phyloP scores from a whole-genome alignment of 2,329 filamentous ascomycete species.

The Neocatenulostroma microsporum region DNA sequence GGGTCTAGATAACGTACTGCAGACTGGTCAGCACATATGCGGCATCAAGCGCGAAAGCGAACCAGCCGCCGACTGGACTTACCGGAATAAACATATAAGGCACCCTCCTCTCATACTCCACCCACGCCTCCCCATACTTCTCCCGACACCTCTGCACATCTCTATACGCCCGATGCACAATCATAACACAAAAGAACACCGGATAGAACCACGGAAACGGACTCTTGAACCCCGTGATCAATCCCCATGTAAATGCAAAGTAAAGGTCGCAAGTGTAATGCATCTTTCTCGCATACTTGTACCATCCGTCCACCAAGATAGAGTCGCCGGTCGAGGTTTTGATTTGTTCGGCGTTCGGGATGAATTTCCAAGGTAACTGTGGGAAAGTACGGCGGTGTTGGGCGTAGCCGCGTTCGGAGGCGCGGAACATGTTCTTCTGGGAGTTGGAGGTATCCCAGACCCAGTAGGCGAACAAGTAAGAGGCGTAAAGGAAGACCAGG shows the following conservation, averaged over 20 bases:
- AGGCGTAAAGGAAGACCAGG: conserved; percentile 55
- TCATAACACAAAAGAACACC: conserved; percentile 72
- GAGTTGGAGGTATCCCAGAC: conserved; percentile 88
- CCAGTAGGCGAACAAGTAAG: conserved; percentile 81
- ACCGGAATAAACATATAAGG: conserved; percentile 77
- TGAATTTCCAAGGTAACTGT: conserved; percentile 77
- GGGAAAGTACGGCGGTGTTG: conserved; percentile 74
- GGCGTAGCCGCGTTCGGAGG: conserved; percentile 64
- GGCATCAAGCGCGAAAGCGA: no score
- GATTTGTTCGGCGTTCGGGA: conserved; percentile 75
- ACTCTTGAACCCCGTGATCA: conserved; percentile 72
- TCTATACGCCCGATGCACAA: conserved; percentile 65
- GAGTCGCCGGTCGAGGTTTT: conserved; percentile 63
- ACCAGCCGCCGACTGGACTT: no score
- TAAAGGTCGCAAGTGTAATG: conserved; percentile 76
- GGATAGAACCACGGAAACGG: conserved; percentile 89
- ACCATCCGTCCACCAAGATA: conserved; percentile 81
- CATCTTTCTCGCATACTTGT: conserved; percentile 41
- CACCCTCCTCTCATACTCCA: conserved; percentile 69
- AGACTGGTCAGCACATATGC: no score
- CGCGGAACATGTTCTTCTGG: conserved; percentile 88
- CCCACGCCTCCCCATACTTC: conserved; percentile 78
- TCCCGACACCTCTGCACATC: conserved; percentile 67
- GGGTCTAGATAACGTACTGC: no score
- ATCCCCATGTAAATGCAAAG: conserved; percentile 69